A percentile compares a stretch with the other conserved stretches of the same genome.
phyloP scores from a whole-genome alignment of 805 yeast species.

The Candida berthetii region DNA sequence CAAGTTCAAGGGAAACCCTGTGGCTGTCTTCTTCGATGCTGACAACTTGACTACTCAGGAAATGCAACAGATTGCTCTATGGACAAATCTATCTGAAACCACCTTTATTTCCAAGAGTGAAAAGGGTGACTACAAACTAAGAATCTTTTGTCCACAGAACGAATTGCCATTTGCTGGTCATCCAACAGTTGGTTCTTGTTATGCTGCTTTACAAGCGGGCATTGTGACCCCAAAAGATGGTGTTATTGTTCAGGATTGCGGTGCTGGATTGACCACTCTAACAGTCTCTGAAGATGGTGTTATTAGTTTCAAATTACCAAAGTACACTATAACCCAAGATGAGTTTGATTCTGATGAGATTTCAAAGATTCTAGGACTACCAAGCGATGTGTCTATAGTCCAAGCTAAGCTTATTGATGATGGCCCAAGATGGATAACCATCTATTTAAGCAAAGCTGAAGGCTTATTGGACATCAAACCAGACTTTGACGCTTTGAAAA shows the following conservation, averaged over 20 bases:
- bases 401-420: slow-evolving; percentile 27
- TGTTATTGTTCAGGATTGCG: slow-evolving; percentile 36
- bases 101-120: slow-evolving; percentile 38
- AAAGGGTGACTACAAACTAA: slow-evolving; percentile 38
- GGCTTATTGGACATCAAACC: slow-evolving; percentile 27
- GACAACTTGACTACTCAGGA: slow-evolving; percentile 29
- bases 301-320: slow-evolving; percentile 24
- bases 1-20: slow-evolving; percentile 38
- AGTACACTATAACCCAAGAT: slow-evolving; percentile 9
- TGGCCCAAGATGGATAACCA: slow-evolving; percentile 42
- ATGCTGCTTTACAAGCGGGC: slow-evolving; percentile 36
- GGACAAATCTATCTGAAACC: slow-evolving; percentile 60
- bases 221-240: slow-evolving; percentile 21
- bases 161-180: slow-evolving; percentile 64
- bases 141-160: slow-evolving; percentile 39
- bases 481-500: slow-evolving; percentile 19
- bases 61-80: slow-evolving; percentile 43
- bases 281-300: slow-evolving; percentile 13
- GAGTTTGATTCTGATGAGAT: slow-evolving; percentile 11
- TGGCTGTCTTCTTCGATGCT: slow-evolving; percentile 43
- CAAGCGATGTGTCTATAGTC: slow-evolving; percentile 2
- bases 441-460: slow-evolving; percentile 24
- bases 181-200: slow-evolving; percentile 50
- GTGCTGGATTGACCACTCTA: slow-evolving; percentile 34
- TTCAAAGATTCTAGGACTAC: slow-evolving; percentile 6